A percentile compares a stretch with the other conserved stretches of the same genome.
Evolutionary conservation across 805 yeast species (phyloP).

Genomic region (Starmerella floris): DNA sequence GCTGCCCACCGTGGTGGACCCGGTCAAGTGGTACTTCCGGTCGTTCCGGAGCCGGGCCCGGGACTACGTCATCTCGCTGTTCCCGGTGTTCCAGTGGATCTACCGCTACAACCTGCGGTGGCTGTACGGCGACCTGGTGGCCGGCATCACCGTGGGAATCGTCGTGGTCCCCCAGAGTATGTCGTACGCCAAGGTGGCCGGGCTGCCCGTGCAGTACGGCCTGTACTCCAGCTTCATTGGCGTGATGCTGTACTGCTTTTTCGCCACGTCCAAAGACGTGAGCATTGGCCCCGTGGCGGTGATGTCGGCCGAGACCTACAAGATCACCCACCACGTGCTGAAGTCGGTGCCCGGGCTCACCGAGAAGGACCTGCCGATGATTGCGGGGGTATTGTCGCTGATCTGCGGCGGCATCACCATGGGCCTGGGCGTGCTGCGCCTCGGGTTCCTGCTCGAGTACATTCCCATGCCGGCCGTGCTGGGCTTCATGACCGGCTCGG

Average conservation of each 20-base stretch:
- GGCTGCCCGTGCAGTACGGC: constrained; percentile 70
- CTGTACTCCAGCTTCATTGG: constrained; percentile 87
- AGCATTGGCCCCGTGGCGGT: constrained; percentile 96
- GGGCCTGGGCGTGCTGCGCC: constrained; percentile 67
- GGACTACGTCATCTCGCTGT: constrained; percentile 46
- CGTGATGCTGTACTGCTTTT: constrained; percentile 72
- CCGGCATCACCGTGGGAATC: constrained; percentile 87
- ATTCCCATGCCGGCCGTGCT: constrained; percentile 84
- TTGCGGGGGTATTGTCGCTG: constrained; percentile 68
- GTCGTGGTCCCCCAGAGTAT: constrained; percentile 90
- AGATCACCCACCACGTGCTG: constrained; percentile 55
- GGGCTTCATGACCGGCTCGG: constrained; percentile 94
- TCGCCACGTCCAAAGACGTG: constrained; percentile 91
- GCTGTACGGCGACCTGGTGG: constrained; percentile 71
- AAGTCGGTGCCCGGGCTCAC: constrained; percentile 32
- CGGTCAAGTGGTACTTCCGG: constrained; percentile 13
- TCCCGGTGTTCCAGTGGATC: constrained; percentile 78
- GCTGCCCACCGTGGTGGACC: constrained; percentile 13
- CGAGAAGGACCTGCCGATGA: constrained; percentile 43
- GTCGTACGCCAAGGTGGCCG: constrained; percentile 87
- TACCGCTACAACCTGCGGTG: constrained; percentile 68
- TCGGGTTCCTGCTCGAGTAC: constrained; percentile 79
- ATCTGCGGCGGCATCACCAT: constrained; percentile 76
- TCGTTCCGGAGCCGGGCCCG: constrained; percentile 19
- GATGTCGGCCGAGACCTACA: constrained; percentile 76